Percentiles rank a stretch among this genome's conserved stretches.
phyloP scores from a whole-genome alignment of 768 basidiomycete species.

The Nidularia sp. region DNA sequence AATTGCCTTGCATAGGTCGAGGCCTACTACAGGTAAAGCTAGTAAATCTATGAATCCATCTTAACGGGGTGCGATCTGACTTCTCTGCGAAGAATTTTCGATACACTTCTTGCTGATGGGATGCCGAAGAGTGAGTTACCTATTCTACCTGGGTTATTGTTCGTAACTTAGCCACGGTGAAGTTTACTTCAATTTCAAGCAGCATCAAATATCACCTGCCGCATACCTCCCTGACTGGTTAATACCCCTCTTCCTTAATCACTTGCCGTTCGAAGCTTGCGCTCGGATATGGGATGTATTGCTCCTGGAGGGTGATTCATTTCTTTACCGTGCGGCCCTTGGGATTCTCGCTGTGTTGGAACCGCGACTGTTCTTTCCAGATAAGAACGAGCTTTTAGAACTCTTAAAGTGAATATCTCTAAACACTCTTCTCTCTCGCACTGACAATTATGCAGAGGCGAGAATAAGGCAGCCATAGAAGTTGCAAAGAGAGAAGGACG shows the following conservation, averaged over 20 bases:
- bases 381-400: slow-evolving; percentile 71
- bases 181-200: slow-evolving; percentile 96
- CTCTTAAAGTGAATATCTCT: slow-evolving; percentile 56
- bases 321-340: slow-evolving; percentile 82
- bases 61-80: slow-evolving; percentile 2
- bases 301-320: slow-evolving; percentile 85
- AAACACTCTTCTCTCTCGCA: background rate
- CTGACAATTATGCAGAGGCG: slow-evolving; percentile 47
- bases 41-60: background rate
- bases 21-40: slow-evolving; percentile 80
- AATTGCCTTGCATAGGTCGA: slow-evolving; percentile 55
- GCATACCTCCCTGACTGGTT: slow-evolving; percentile 86
- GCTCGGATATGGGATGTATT: slow-evolving; percentile 88
- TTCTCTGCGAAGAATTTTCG: slow-evolving; percentile 65
- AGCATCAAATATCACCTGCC: slow-evolving; percentile 83
- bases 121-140: slow-evolving; percentile 81
- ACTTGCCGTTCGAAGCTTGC: slow-evolving; percentile 88
- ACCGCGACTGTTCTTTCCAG: slow-evolving; percentile 85
- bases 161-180: slow-evolving; percentile 3
- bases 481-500: slow-evolving; percentile 74
- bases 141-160: background rate
- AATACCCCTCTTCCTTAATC: slow-evolving; percentile 73
- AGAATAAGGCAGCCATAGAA: slow-evolving; percentile 78
- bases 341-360: slow-evolving; percentile 81
- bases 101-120: slow-evolving; percentile 84